Base-by-base conservation (phyloP, 495 filamentous ascomycete species). In the Aspergillus nidulans region DNA sequence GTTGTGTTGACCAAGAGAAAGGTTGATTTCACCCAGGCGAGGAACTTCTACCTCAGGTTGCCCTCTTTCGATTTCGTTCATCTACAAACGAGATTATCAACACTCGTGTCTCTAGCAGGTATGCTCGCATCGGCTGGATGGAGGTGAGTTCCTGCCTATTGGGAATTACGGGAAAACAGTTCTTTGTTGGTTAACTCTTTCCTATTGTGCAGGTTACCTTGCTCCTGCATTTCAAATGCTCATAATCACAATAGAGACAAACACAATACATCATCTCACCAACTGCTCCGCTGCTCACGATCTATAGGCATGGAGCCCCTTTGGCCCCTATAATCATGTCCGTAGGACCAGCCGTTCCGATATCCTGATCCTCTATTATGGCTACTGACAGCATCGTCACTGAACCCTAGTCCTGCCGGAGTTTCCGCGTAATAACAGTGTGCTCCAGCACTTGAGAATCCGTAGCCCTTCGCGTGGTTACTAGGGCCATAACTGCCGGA, bases 301-400 rank as follows among this genome's bases (percentile, higher is more conserved):
- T 13, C 36, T 39, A 16, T 39, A 18, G 32, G 13, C n/a, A 39
- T 36, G 28, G 34, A 3, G 28, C 53, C 28, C 12, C 55, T 41
- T 10, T 26, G 47, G 21, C 49, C 56, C 0, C 26, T 42, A 18
- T 41, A 51, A 36, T 43, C 43, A 40, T 54, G 45, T 3, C 39
- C 49, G 30, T 59, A 54, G 21, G 36, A 20, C 16, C 21, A 54
- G 19, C 26, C 28, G 16, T 43, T 24, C 16, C 42, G 42, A n/a
- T 39, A 49, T 6, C 48, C 39, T 5, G 59, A 48, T 9, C 59
- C 60, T 28, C 62, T 72, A 36, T 62, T 70, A 36, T 69, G 68
- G 57, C 69, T 76, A 52, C 67, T 64, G 15, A 67, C 70, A 18
- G 65, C 62, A 25, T 60, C 59, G 19, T 43, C 52, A 24, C 45